phyloP scores from a whole-genome alignment of 192 early-diverging fungal genomes.

The Piromyces sp. region DNA sequence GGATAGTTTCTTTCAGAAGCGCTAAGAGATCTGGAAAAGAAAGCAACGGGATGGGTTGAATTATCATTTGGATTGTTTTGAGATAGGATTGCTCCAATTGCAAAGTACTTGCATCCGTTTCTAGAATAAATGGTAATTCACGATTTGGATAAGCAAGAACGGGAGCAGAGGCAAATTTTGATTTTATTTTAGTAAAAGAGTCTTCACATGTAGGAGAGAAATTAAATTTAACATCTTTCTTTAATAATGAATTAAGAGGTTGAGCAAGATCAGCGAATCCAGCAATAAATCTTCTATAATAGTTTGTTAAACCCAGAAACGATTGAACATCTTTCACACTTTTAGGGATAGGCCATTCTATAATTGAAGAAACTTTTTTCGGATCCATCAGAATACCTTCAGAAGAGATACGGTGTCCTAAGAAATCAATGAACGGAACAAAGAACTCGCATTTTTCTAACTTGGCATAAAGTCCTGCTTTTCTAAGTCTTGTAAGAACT shows the following conservation, averaged over 20 bases:
- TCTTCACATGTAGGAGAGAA: slow-evolving; percentile 2
- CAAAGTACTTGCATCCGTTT: slow-evolving; percentile 18
- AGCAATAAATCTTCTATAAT: slow-evolving; percentile 12
- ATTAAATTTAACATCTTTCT: background rate
- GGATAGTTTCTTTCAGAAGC: slow-evolving; percentile 11
- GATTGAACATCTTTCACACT: slow-evolving; percentile 3
- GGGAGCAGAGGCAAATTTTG: slow-evolving; percentile 9
- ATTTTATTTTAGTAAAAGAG: slow-evolving; percentile 13
- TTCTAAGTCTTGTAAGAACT: slow-evolving; percentile 9
- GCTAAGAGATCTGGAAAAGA: slow-evolving; percentile 2
- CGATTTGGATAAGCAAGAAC: slow-evolving; percentile 12
- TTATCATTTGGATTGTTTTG: background rate
- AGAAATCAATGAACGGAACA: background rate
- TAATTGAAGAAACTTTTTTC: slow-evolving; percentile 10
- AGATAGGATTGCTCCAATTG: slow-evolving; percentile 12
- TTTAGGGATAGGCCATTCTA: slow-evolving; percentile 7
- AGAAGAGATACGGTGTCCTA: slow-evolving; percentile 12
- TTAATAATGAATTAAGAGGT: slow-evolving; percentile 7
- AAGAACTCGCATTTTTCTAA: slow-evolving; percentile 16
- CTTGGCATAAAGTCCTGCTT: slow-evolving; percentile 13
- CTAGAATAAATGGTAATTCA: slow-evolving; percentile 4
- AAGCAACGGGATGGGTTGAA: slow-evolving; percentile 2
- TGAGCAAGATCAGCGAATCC: slow-evolving; percentile 3
- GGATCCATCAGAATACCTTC: slow-evolving; percentile 13
- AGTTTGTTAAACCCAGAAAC: slow-evolving; percentile 12